Percentiles rank a stretch among this genome's conserved stretches.
Conservation (phyloP, 305 asterid species). For the Rubia balearica region DNA sequence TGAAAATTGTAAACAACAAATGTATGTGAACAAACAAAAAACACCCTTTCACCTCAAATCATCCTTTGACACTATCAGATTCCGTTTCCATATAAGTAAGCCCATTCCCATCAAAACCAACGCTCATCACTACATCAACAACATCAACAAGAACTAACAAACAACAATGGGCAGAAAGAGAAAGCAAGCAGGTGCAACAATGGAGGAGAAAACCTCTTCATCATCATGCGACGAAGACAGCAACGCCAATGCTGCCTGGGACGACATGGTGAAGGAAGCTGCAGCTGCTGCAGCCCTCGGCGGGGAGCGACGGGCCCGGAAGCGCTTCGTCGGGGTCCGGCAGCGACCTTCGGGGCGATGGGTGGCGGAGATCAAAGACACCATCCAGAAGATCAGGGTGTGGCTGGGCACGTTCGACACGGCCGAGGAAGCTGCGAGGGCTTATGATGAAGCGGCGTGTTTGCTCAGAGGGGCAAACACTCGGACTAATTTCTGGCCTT, state of each 20-base stretch:
- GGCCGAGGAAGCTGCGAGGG: slow-evolving; percentile 45
- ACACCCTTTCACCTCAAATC: neutral
- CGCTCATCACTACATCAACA: neutral
- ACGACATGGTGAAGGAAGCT: slow-evolving; percentile 34
- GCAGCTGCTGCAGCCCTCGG: slow-evolving; percentile 24
- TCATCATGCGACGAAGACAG: slow-evolving; percentile 13
- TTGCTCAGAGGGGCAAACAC: slow-evolving; percentile 39
- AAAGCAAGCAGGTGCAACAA: slow-evolving; percentile 17
- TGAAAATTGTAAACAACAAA: slow-evolving; percentile 12
- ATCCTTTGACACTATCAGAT: neutral
- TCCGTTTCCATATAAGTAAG: slow-evolving; percentile 9
- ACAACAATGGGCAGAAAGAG: slow-evolving; percentile 33
- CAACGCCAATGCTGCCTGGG: slow-evolving; percentile 16
- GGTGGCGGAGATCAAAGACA: slow-evolving; percentile 47
- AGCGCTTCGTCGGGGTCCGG: slow-evolving; percentile 35
- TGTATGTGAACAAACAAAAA: neutral
- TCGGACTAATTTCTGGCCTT: slow-evolving; percentile 41
- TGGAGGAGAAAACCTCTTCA: slow-evolving; percentile 14
- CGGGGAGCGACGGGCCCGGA: slow-evolving; percentile 27
- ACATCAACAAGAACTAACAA: neutral
- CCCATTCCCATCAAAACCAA: neutral
- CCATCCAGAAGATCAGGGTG: slow-evolving; percentile 40
- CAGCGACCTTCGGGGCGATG: slow-evolving; percentile 45
- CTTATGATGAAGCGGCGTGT: slow-evolving; percentile 45
- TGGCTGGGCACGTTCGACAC: slow-evolving; percentile 46